Evolutionary conservation across 2,329 filamentous ascomycete species (phyloP), one percentile per base, ranked within the genome.

Genomic region (Penicillium sclerotigenum): DNA sequence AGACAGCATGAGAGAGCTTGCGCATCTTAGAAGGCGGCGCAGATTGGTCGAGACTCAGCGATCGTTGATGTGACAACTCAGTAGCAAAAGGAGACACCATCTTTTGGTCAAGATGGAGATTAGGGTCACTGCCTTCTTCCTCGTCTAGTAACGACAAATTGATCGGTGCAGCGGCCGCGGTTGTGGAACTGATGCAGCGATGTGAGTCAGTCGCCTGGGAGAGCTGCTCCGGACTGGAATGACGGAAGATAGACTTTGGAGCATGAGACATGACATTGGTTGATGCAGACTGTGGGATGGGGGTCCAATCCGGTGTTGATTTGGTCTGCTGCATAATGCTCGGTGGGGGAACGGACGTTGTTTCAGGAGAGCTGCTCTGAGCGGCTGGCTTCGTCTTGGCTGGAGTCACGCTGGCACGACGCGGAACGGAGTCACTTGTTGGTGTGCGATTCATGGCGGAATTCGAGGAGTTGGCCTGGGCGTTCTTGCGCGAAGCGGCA

Each of bases 401-500:
- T n/a, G 68, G 59, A 11, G 64, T 66, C 46, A 65, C 53, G 29
- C 65, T 69, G 28, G 65, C 56, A 31, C 66, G 68, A 37, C 62
- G 62, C 13, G 65, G 64, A 8, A 64, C 63, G 4, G 68, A 63
- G 20, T 73, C 70, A 42, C 56, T 68, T 9, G 68, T 68, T n/a
- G 69, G 64, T 33, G 67, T 67, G 40, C 70, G 69, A 54, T 69
- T 70, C 34, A 72, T 56, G 13, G 62, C 65, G 18, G 66, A 62
- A 33, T 62, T 62, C 5, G 68, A 65, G 11, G 69, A 63, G 41
- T 69, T 68, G 37, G 68, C 70, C 57, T 75, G 73, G 45, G 87
- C 76, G 34, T 86, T 86, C 71, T 94, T 92, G 38, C 91, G 86
- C n/a, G 88, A 82, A 28, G 89, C 89, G 26, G 87, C 87, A 22